Conservation (phyloP, 805 yeast genomes). For the Yarrowia deformans region DNA sequence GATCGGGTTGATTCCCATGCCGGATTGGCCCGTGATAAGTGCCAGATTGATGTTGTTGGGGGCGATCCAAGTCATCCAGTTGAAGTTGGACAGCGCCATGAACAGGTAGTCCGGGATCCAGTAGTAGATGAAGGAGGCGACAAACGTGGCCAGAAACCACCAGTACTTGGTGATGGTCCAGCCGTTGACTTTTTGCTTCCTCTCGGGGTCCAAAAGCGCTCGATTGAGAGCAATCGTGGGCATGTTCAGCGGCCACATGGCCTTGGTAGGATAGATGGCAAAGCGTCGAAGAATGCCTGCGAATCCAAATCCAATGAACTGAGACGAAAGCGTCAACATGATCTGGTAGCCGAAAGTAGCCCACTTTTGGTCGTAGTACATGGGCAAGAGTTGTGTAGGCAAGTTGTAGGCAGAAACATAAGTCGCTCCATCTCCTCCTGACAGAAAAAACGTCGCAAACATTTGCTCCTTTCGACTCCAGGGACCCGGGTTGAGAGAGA, state of each 20-base stretch:
- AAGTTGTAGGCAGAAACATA: constrained; percentile 54
- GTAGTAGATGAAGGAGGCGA: constrained; percentile 60
- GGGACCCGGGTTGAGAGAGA: constrained; percentile 65
- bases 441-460: constrained; percentile 58
- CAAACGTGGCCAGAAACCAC: constrained; percentile 57
- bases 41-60: constrained; percentile 64
- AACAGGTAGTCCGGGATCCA: constrained; percentile 75
- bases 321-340: constrained; percentile 57
- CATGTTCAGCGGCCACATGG: constrained; percentile 62
- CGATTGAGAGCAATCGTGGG: constrained; percentile 61
- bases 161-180: constrained; percentile 65
- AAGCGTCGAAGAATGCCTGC: constrained; percentile 63
- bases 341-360: constrained; percentile 55
- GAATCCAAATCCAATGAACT: constrained; percentile 60
- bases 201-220: constrained; percentile 45
- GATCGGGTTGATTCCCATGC: constrained; percentile 54
- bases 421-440: constrained; percentile 49
- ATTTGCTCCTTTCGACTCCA: constrained; percentile 68
- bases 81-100: constrained; percentile 66
- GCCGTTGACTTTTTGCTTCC: constrained; percentile 56
- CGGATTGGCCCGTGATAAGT: constrained; percentile 60
- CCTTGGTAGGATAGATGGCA: constrained; percentile 55
- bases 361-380: constrained; percentile 41
- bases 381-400: constrained; percentile 44
- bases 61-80: constrained; percentile 66